phyloP scores from a whole-genome alignment of 768 basidiomycete species.

The Scleroderma citrinum region DNA sequence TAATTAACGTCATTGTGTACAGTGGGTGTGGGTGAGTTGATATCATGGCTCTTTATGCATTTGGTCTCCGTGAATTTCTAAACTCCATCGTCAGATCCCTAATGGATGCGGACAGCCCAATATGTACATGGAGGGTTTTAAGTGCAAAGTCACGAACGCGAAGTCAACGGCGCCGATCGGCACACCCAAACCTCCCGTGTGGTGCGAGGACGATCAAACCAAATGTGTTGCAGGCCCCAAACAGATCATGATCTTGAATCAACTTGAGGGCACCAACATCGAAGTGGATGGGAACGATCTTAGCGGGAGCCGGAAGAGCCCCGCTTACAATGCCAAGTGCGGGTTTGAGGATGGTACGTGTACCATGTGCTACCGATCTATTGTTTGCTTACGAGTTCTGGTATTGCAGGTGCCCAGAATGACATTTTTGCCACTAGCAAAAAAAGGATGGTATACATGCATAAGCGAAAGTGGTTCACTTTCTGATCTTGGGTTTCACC shows the following conservation, averaged over 20 bases:
- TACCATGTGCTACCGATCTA: no score
- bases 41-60: not conserved
- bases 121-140: conserved; percentile 43
- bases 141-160: conserved; percentile 44
- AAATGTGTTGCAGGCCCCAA: conserved; percentile 45
- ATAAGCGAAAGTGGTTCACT: not conserved
- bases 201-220: conserved; percentile 43
- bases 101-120: conserved; percentile 48
- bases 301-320: conserved; percentile 36
- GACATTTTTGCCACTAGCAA: conserved; percentile 6
- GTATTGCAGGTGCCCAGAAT: conserved; percentile 5
- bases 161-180: conserved; percentile 36
- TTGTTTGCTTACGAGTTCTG: not conserved
- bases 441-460: not conserved
- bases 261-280: conserved; percentile 44
- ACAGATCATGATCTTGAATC: conserved; percentile 54
- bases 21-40: conserved; percentile 49
- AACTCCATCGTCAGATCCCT: conserved; percentile 2
- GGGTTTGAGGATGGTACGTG: conserved; percentile 43
- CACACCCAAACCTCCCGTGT: conserved; percentile 39
- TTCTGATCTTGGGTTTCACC: not conserved
- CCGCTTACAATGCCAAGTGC: conserved; percentile 43
- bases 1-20: not conserved
- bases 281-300: conserved; percentile 36
- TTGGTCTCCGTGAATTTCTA: not conserved